These are phyloP conservation scores for Emergomyces orientalis DNA, from an alignment of 2,329 filamentous ascomycete genomes.

Conservation along the genomic window DNA sequence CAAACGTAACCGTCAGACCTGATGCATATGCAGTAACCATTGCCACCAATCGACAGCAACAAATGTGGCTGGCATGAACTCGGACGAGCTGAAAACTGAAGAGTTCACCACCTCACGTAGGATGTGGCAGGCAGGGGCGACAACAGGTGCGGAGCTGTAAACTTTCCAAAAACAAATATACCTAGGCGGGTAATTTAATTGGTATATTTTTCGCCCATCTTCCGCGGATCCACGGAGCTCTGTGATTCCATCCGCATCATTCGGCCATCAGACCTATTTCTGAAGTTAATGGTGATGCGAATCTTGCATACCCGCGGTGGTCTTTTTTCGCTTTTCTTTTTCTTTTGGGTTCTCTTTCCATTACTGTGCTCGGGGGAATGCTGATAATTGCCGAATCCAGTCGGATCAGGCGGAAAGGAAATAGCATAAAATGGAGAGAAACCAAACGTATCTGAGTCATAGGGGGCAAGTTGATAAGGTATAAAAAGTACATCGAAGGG, in stretches of 20 bases:
- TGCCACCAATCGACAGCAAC: neutral
- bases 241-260: neutral
- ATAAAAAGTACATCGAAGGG: neutral
- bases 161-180: neutral
- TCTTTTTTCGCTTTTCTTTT: neutral
- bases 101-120: neutral
- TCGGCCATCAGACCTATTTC: neutral
- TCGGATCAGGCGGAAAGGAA: neutral
- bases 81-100: neutral
- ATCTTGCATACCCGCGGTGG: neutral
- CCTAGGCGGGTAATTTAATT: neutral
- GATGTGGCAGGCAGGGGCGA: neutral
- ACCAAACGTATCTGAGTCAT: neutral
- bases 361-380: neutral
- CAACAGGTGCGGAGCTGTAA: neutral
- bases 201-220: neutral
- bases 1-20: neutral
- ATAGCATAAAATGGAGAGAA: neutral
- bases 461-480: neutral
- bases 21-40: neutral
- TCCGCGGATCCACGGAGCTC: neutral
- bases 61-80: neutral
- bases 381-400: neutral
- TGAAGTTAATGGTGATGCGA: neutral
- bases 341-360: neutral